These are phyloP conservation scores for Cryptomeria japonica DNA, from an alignment of 75 land plant genomes.

Conservation along the genomic window DNA sequence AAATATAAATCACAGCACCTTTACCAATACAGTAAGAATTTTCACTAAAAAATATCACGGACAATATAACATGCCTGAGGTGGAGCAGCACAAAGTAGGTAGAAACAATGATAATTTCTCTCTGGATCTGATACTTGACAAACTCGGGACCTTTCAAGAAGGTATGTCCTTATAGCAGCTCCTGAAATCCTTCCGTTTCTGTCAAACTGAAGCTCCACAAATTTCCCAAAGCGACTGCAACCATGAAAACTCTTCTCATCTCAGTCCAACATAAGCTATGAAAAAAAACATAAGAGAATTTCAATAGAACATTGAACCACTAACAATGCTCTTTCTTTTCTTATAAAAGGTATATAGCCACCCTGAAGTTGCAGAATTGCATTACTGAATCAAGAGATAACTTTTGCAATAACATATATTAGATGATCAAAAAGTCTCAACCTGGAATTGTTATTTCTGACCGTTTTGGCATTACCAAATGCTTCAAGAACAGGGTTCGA, in stretches of 20 bases:
- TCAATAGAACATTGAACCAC: neutral
- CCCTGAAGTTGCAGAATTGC: neutral
- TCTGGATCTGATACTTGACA: slow-evolving; percentile 94
- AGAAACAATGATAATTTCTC: slow-evolving; percentile 97
- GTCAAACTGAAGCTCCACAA: slow-evolving; percentile 99
- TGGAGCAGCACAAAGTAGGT: slow-evolving; percentile 94
- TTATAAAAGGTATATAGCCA: neutral
- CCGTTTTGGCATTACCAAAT: slow-evolving; percentile 83
- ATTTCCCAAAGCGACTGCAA: slow-evolving; percentile 97
- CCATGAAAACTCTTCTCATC: slow-evolving; percentile 1
- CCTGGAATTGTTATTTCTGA: slow-evolving; percentile 90
- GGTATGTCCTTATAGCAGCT: slow-evolving; percentile 95
- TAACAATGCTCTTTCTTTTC: neutral
- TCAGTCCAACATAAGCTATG: neutral
- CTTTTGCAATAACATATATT: neutral
- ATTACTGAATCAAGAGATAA: neutral
- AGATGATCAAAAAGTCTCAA: slow-evolving; percentile 15
- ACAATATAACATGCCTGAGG: slow-evolving; percentile 32
- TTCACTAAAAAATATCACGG: neutral
- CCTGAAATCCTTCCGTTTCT: slow-evolving; percentile 93
- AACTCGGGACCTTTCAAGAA: slow-evolving; percentile 96
- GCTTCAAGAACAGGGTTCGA: slow-evolving; percentile 96
- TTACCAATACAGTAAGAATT: neutral
- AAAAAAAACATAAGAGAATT: neutral
- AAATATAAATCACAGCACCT: neutral